Evolutionary conservation across 2,329 filamentous ascomycete species (phyloP).

Genomic region (Pyrenophora teres): DNA sequence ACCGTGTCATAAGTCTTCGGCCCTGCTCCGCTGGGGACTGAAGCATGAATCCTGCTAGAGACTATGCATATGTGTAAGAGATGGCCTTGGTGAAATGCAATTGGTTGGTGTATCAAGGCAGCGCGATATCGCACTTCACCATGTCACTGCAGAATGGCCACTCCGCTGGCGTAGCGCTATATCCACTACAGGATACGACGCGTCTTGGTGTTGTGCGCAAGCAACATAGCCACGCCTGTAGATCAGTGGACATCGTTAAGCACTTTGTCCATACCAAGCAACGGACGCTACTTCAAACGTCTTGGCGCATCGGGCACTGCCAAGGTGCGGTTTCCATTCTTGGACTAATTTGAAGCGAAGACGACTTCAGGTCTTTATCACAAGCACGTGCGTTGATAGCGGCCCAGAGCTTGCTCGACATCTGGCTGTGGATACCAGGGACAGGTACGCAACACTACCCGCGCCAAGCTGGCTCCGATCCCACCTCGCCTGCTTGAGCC

Average conservation of each 20-base stretch:
- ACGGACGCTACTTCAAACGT: constrained; percentile 21
- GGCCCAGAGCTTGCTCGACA: constrained; percentile 35
- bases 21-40: constrained; percentile 1
- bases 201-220: constrained; percentile 1
- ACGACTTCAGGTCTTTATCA: constrained; percentile 25
- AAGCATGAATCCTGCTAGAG: neutral
- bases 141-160: neutral
- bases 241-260: constrained; percentile 9
- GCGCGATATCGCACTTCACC: no score
- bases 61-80: constrained; percentile 2
- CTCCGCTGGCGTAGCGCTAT: no score
- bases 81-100: neutral
- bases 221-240: constrained; percentile 12
- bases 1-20: constrained; percentile 5
- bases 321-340: constrained; percentile 21
- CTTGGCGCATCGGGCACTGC: constrained; percentile 35
- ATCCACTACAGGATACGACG: neutral
- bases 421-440: constrained; percentile 38
- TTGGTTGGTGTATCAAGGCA: neutral
- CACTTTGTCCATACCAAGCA: constrained; percentile 12
- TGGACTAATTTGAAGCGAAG: constrained; percentile 25
- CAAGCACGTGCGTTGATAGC: constrained; percentile 27
- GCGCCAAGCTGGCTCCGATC: constrained; percentile 36
- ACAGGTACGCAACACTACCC: constrained; percentile 38
- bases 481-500: constrained; percentile 23